phyloP scores from a whole-genome alignment of 495 filamentous ascomycete genomes.

The Tuber umbilicatum region DNA sequence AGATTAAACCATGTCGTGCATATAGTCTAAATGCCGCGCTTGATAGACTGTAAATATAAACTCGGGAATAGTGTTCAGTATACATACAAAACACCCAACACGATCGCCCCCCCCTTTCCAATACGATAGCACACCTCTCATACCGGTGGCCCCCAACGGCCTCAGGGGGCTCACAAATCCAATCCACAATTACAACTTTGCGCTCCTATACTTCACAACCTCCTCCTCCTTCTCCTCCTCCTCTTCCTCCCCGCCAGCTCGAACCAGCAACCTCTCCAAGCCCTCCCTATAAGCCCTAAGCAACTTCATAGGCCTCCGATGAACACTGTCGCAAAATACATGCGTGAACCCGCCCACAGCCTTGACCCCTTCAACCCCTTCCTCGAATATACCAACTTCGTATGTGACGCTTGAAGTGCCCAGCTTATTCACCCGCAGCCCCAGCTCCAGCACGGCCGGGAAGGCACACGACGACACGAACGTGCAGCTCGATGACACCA shows the following conservation, averaged over 20 bases:
- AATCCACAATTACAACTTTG: background rate
- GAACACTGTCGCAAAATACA: conserved; percentile 75
- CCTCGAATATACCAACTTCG: conserved; percentile 80
- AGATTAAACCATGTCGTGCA: background rate
- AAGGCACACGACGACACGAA: conserved; percentile 81
- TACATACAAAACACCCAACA: background rate
- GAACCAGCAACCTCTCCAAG: conserved; percentile 44
- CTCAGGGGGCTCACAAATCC: background rate
- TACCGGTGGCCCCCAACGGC: background rate
- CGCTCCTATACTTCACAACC: background rate
- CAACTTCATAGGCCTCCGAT: conserved; percentile 63
- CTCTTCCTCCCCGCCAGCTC: background rate
- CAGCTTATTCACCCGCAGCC: conserved; percentile 72
- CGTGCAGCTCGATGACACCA: conserved; percentile 74
- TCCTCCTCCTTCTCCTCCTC: background rate
- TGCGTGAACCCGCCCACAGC: conserved; percentile 83
- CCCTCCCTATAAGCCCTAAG: conserved; percentile 49
- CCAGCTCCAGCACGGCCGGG: conserved; percentile 73
- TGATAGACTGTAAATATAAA: background rate
- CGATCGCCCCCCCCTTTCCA: background rate
- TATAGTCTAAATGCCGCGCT: background rate
- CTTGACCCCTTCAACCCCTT: conserved; percentile 64
- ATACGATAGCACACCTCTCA: background rate
- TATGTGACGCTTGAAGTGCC: conserved; percentile 87
- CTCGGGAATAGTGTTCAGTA: background rate